Evolutionary conservation across 2,329 filamentous ascomycete genomes (phyloP), one percentile per base, ranked within the genome.

Genomic region (Fonsecaea nubica): DNA sequence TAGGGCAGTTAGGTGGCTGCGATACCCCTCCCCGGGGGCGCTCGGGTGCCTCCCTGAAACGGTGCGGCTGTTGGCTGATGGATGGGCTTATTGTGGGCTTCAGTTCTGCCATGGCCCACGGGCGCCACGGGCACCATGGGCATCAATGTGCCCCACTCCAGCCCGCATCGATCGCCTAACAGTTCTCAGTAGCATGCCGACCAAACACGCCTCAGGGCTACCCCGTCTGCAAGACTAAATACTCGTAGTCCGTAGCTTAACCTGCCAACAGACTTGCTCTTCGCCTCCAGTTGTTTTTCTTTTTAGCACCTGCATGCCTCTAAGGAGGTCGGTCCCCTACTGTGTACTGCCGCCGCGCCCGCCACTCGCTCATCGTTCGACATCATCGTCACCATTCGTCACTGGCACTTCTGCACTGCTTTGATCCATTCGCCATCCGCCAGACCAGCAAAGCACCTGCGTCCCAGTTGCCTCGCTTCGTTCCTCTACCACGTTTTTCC

Each of bases 381-480:
- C 62, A 52, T 55, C 55, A 62, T 61, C 58, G 40, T 50, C 62
- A 35, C 53, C 45, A 38, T 65, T 55, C 63, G 58, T 61, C 57
- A 61, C 38, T 65, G 57, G 45, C 56, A 53, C 38, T 33, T 21
- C 35, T 42, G 56, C 40, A 33, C 45, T 35, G 42, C 42, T 48
- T 18, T 48, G 42, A 48, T n/a, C 42, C 42, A 48, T 21, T 48
- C 42, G 42, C 45, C 45, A 36, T 52, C 59, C 40, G n/a, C 40
- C n/a, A 45, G 40, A 45, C 40, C 18, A 52, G 52, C 59, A 62
- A 53, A 62, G 48, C 48, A 54, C 59, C 56, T 64, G 48, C 62
- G 38, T 59, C 56, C 42, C 59, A 59, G 38, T 61, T 53, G 57
- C 63, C 62, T 65, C 33, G 58, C 48, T 61, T 61, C 36, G 36